Conservation (phyloP, 2,329 filamentous ascomycete genomes). For the Aspergillus sp. region DNA sequence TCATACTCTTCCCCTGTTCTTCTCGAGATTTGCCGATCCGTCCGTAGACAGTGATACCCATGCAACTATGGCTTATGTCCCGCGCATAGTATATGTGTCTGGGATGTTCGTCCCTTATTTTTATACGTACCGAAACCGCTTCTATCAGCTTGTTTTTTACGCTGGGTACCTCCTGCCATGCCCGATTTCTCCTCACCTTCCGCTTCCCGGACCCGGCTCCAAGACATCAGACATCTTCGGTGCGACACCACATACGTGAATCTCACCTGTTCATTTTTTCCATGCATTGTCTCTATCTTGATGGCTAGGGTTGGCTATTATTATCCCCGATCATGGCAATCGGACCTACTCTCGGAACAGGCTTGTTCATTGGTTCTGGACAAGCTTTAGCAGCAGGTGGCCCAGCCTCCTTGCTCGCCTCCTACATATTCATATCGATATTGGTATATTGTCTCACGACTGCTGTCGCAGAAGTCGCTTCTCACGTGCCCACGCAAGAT, state of each 20-base stretch:
- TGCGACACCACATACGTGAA: no score
- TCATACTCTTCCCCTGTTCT: background rate
- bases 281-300: background rate
- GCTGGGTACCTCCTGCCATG: background rate
- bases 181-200: background rate
- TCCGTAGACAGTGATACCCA: slow-evolving; percentile 22
- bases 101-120: no score
- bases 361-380: slow-evolving; percentile 55
- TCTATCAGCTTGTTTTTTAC: background rate
- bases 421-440: slow-evolving; percentile 49
- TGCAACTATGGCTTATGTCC: slow-evolving; percentile 5
- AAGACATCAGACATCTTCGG: no score
- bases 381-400: slow-evolving; percentile 52
- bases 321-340: slow-evolving; percentile 52
- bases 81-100: background rate
- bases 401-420: slow-evolving; percentile 51
- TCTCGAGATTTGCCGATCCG: background rate
- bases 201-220: background rate
- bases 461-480: slow-evolving; percentile 37
- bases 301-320: slow-evolving; percentile 21
- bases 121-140: no score
- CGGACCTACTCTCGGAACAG: slow-evolving; percentile 56
- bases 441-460: slow-evolving; percentile 50
- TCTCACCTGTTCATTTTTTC: background rate
- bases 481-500: slow-evolving; percentile 35